Evolutionary conservation across 2,329 filamentous ascomycete genomes (phyloP), one percentile per base, ranked within the genome.

Genomic region (Diaporthe australafricana): DNA sequence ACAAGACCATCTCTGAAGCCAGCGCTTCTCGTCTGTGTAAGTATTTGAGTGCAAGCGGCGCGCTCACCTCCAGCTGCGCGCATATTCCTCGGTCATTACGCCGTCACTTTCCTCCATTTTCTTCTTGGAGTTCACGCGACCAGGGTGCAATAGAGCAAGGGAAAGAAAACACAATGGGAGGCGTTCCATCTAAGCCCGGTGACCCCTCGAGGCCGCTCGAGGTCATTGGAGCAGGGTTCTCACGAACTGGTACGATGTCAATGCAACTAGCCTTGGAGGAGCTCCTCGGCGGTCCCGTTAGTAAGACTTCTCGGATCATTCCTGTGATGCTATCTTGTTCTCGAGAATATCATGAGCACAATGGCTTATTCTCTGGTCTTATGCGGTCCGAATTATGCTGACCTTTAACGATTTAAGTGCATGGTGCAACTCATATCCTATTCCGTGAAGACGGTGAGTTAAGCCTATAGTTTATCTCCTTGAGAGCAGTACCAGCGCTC

Each of bases 151-250:
- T 38, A 20, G 11, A 22, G 22, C 27, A 25, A 48, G 12, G n/a
- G n/a, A n/a, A n/a, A n/a, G n/a, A 20, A 25, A 9, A 35, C 20
- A 22, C 38, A 16, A 69, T 62, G 67, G 67, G 53, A 20, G 42
- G 52, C 42, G 32, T 57, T 48, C 55, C 55, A 40, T 69, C 53
- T 2, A 52, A 60, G 20, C 42, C 42, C 14, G 42, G 27, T 48
- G 67, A 62, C 27, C 40, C 55, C n/a, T 52, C 53, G 40, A 60
- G 67, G 35, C 55, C 53, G 3, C 50, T 52, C 22, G 53, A 62
- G 42, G 55, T 69, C 32, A 62, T 62, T 16, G 42, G 53, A 16
- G 67, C 67, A 5, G 53, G 67, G 25, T 69, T 60, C 53, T 60
- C 67, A 35, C 38, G 30, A 11, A 62, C 53, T 1, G 55, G 67